Evolutionary conservation across 192 early-diverging fungal species (phyloP), one percentile per base, ranked within the genome.

Genomic region (Haplosporangium gracile): DNA sequence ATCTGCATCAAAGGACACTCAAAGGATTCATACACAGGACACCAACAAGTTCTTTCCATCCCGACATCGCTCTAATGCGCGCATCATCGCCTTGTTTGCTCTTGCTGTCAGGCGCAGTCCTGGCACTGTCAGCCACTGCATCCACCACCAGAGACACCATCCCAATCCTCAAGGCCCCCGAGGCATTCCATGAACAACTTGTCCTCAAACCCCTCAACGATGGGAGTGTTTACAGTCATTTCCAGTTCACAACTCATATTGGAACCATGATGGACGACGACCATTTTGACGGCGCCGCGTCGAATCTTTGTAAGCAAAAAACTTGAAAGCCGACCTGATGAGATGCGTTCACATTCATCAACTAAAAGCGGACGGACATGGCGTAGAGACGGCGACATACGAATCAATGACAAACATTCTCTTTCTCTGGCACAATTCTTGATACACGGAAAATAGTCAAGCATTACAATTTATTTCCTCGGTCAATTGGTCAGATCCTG

Each of bases 391-490:
- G 49, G 13, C 10, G 29, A 32, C 29, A 65, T 11, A 65, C 11
- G 60, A 32, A 6, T 11, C 15, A 32, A 72, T 77, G 51, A 39
- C 72, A 10, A 47, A 51, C 60, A 24, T n/a, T 39, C 29, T 51
- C 7, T 42, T 83, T 68, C n/a, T 81, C 76, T 68, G 11, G 51
- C 26, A 51, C 20, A 20, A 55, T 57, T 6, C n/a, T 26, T 57
- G n/a, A 24, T 55, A 78, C 29, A 60, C 53, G 22, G 51, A 45
- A 10, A 29, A 8, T 81, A 88, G 90, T 88, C 76, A 88, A 93
- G 71, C 95, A 97, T 88, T 98, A 97, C 85, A 90, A 92, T 47
- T 84, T 97, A 40, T 95, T 97, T 76, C 96, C 97, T 55, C 94
- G 96, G 26, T 89, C 94, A 16, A 92, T 98, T 72, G 97, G 97